A percentile compares a stretch with the other conserved stretches of the same genome.
Conservation (phyloP, 2,329 filamentous ascomycete species). For the Xylaria sp. region DNA sequence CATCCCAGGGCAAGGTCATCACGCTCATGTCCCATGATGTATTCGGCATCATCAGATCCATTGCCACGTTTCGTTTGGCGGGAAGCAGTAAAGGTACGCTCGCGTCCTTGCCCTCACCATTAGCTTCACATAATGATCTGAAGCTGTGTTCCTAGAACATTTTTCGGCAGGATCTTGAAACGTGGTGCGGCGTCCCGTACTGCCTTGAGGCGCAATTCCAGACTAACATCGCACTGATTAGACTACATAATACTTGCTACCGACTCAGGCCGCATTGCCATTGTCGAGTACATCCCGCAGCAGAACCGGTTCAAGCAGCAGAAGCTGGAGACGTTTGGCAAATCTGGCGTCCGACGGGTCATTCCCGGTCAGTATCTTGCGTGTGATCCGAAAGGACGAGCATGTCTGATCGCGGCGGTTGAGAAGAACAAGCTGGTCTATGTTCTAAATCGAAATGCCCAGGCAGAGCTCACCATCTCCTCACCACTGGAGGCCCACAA, state of each 20-base stretch:
- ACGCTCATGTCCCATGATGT: slow-evolving; percentile 87
- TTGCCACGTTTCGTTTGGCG: slow-evolving; percentile 85
- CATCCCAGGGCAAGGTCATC: slow-evolving; percentile 76
- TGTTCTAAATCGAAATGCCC: slow-evolving; percentile 89
- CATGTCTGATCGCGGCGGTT: slow-evolving; percentile 85
- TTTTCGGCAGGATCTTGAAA: slow-evolving; percentile 24
- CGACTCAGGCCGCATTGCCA: slow-evolving; percentile 90
- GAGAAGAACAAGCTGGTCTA: slow-evolving; percentile 99
- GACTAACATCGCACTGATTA: slow-evolving; percentile 38
- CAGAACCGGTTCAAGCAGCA: slow-evolving; percentile 84
- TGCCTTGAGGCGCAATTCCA: slow-evolving; percentile 11
- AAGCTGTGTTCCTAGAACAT: slow-evolving; percentile 52
- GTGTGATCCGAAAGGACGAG: slow-evolving; percentile 90
- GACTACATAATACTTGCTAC: slow-evolving; percentile 95
- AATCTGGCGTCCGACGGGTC: slow-evolving; percentile 89
- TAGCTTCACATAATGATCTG: slow-evolving; percentile 66
- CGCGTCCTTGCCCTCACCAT: slow-evolving; percentile 36
- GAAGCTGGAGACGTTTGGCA: slow-evolving; percentile 96
- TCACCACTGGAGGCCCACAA: slow-evolving; percentile 96
- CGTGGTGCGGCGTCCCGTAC: slow-evolving; percentile 23
- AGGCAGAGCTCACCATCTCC: slow-evolving; percentile 93
- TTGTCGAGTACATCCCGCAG: slow-evolving; percentile 83
- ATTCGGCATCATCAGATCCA: slow-evolving; percentile 87
- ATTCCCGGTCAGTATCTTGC: slow-evolving; percentile 95
- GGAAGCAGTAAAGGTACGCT: slow-evolving; percentile 93